Percentiles rank a stretch among this genome's conserved stretches.
Evolutionary conservation across 208 protist genomes (phyloP).

Genomic region (Angomonas deanei): DNA sequence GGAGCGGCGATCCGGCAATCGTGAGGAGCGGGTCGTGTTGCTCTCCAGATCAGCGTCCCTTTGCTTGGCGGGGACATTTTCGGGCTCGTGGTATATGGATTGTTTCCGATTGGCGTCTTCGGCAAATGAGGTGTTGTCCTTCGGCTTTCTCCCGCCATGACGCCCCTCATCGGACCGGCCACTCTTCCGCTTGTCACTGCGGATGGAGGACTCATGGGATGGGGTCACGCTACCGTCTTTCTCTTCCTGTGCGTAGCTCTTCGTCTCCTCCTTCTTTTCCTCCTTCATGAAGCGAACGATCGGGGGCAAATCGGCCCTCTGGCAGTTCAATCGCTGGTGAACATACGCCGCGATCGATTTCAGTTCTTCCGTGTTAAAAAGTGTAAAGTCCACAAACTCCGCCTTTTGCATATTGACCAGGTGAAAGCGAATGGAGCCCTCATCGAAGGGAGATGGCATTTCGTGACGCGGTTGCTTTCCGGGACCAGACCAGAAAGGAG

Average conservation of each 20-base stretch:
- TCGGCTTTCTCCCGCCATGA: background rate
- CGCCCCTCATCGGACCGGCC: no score
- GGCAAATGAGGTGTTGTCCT: background rate
- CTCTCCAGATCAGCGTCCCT: background rate
- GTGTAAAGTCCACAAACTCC: conserved; percentile 39
- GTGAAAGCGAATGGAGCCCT: conserved; percentile 32
- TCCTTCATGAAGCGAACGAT: conserved; percentile 53
- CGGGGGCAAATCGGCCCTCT: conserved; percentile 24
- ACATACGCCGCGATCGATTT: conserved; percentile 32
- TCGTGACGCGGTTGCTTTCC: conserved; percentile 10
- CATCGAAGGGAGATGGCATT: conserved; percentile 13
- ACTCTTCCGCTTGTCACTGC: no score
- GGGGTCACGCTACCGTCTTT: background rate
- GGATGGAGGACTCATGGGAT: background rate
- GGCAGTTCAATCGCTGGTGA: background rate
- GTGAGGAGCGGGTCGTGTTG: conserved; percentile 8
- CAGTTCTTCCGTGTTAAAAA: conserved; percentile 49
- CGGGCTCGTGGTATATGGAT: background rate
- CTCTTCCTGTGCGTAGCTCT: background rate
- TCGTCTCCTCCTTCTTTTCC: conserved; percentile 4
- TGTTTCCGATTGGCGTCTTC: background rate
- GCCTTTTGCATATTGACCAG: conserved; percentile 42
- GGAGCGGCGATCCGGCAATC: conserved; percentile 13
- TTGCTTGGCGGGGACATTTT: background rate
- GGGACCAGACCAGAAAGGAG: conserved; percentile 17